phyloP scores from a whole-genome alignment of 805 yeast species.

The Saturnispora halmiae region DNA sequence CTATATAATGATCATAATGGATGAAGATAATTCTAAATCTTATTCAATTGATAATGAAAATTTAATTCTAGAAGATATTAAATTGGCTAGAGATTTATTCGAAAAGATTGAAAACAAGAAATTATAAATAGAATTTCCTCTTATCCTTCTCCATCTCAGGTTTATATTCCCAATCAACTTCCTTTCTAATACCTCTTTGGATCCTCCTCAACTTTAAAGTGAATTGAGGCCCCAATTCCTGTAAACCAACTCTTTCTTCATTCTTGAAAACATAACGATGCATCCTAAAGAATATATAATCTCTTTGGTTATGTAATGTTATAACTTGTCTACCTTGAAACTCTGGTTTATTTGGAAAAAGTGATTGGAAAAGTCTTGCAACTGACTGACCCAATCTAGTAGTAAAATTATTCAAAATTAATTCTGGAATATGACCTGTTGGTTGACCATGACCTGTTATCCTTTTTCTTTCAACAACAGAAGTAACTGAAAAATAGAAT shows the following conservation, averaged over 20 bases:
- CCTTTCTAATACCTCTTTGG: conserved; percentile 87
- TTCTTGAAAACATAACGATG: conserved; percentile 85
- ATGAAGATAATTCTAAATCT: conserved; percentile 16
- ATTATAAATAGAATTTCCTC: conserved; percentile 74
- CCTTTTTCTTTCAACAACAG: conserved; percentile 63
- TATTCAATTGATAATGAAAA: conserved; percentile 27
- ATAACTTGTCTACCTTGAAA: conserved; percentile 93
- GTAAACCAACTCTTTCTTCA: conserved; percentile 89
- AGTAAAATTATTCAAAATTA: conserved; percentile 83
- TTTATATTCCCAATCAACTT: conserved; percentile 92
- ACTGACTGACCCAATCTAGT: conserved; percentile 91
- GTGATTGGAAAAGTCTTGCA: conserved; percentile 82
- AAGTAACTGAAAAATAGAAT: conserved; percentile 77
- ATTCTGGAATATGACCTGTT: conserved; percentile 85
- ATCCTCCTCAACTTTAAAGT: conserved; percentile 80
- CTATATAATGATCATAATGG: conserved; percentile 32
- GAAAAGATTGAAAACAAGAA: conserved; percentile 24
- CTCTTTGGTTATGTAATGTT: conserved; percentile 93
- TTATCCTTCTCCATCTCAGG: conserved; percentile 96
- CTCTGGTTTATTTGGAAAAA: conserved; percentile 90
- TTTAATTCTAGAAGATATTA: conserved; percentile 28
- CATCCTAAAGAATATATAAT: conserved; percentile 88
- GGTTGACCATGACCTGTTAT: conserved; percentile 86
- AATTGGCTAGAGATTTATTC: conserved; percentile 28
- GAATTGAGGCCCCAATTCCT: conserved; percentile 95